phyloP scores from a whole-genome alignment of 78 protist species.

The Diacronema lutheri region DNA sequence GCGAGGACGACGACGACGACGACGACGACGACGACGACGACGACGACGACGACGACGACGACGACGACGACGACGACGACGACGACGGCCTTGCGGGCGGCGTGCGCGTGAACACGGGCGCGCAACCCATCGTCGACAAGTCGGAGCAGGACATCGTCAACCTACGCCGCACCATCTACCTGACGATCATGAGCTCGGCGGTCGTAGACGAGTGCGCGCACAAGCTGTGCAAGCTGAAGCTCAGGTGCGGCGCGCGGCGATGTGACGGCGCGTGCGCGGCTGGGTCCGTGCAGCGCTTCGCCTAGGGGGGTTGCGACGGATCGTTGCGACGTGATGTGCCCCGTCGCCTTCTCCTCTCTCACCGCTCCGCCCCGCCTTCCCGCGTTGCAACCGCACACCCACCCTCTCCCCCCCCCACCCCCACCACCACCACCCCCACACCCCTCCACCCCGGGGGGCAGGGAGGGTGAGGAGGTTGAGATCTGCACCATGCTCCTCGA shows the following conservation, averaged over 20 bases:
- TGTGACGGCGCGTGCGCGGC: background rate
- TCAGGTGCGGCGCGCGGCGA: background rate
- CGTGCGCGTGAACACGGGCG: too few relatives aligned
- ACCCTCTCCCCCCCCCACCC: too few relatives aligned
- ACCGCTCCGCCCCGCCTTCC: too few relatives aligned
- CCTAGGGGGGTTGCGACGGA: too few relatives aligned
- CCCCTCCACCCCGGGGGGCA: too few relatives aligned
- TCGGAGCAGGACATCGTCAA: constrained; percentile 70
- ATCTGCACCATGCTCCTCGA: constrained; percentile 90
- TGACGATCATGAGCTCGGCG: constrained; percentile 82
- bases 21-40: constrained; percentile 6
- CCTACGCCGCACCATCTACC: constrained; percentile 82
- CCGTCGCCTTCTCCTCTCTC: too few relatives aligned
- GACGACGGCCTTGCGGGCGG: background rate
- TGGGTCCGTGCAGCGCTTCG: background rate
- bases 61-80: constrained; percentile 42
- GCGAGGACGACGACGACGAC: constrained; percentile 35
- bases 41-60: constrained; percentile 38
- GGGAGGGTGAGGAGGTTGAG: constrained; percentile 68
- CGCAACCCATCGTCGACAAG: constrained; percentile 50
- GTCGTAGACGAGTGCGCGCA: constrained; percentile 93
- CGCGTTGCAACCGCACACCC: too few relatives aligned
- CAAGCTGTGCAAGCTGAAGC: constrained; percentile 76
- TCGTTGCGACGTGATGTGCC: too few relatives aligned
- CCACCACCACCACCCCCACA: too few relatives aligned